Conservation (phyloP, 139 green algal genomes). For the Protoeuglena noctilucae region DNA sequence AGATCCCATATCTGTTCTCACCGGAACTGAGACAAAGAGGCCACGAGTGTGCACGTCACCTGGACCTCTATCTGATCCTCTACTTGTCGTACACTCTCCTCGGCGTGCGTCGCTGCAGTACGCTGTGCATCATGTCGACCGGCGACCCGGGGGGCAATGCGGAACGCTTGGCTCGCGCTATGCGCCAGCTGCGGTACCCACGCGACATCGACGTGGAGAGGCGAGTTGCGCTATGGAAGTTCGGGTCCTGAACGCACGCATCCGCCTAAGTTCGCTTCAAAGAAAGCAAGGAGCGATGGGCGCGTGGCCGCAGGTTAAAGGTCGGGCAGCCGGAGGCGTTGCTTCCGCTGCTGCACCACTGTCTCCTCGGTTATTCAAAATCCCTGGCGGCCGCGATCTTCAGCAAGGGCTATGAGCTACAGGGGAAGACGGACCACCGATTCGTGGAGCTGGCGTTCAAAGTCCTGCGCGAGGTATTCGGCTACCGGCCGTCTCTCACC, state of each 20-base stretch:
- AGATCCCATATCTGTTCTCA: too few relatives aligned
- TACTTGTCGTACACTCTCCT: too few relatives aligned
- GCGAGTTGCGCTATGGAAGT: conserved; percentile 20
- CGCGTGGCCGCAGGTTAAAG: conserved; percentile 12
- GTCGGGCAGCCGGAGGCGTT: conserved; percentile 32
- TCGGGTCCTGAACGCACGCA: neutral
- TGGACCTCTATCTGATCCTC: too few relatives aligned
- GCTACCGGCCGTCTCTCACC: conserved; percentile 34
- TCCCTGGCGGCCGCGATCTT: conserved; percentile 29
- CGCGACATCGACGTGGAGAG: conserved; percentile 29
- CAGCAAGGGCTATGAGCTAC: conserved; percentile 36
- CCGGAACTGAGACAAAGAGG: too few relatives aligned
- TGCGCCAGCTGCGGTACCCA: conserved; percentile 31
- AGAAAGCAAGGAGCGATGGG: neutral
- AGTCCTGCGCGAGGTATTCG: conserved; percentile 37
- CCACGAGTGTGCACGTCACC: too few relatives aligned
- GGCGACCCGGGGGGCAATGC: conserved; percentile 37
- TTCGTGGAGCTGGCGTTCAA: conserved; percentile 48
- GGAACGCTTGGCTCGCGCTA: conserved; percentile 21
- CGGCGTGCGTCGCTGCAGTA: too few relatives aligned
- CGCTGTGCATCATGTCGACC: conserved; percentile 25
- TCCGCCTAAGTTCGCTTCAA: neutral
- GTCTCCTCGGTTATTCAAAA: conserved; percentile 35
- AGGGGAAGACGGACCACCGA: conserved; percentile 46
- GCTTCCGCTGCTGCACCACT: conserved; percentile 38